Percentiles rank a stretch among this genome's conserved stretches.
Evolutionary conservation across 2,329 filamentous ascomycete species (phyloP).

Genomic region (Colletotrichum lindemuthianum): DNA sequence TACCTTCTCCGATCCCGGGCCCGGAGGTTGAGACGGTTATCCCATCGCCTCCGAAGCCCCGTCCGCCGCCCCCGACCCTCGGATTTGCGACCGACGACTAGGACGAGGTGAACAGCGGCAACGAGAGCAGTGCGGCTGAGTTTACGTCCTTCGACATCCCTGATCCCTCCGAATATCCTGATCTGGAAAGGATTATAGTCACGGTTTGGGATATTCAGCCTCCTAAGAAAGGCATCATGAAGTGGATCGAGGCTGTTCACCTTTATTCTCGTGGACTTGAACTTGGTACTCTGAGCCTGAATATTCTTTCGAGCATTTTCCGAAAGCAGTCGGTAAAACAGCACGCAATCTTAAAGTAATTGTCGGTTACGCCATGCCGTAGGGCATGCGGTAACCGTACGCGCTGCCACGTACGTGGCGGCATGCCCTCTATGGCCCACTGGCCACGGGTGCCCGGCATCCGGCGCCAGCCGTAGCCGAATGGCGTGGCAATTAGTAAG

Average conservation of each 20-base stretch:
- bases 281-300: not conserved
- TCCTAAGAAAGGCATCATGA: constrained; percentile 10
- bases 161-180: not conserved
- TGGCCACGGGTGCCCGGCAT: no score
- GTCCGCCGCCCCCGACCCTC: no score
- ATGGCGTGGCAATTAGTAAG: no score
- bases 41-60: no score
- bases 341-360: no score
- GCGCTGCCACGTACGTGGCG: no score
- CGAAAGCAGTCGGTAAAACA: constrained; percentile 12
- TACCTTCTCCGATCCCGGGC: no score
- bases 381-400: no score
- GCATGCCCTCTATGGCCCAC: no score
- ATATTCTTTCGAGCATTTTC: constrained; percentile 8
- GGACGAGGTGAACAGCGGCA: not conserved
- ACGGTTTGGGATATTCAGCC: constrained; percentile 8
- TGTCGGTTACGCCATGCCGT: no score
- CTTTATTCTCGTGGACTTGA: constrained; percentile 7
- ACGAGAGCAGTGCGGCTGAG: not conserved
- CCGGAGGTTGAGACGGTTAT: not conserved
- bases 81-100: no score
- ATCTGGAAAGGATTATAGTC: constrained; percentile 7
- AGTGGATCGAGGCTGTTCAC: constrained; percentile 19
- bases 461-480: no score
- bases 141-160: not conserved